Percentiles rank a stretch among this genome's conserved stretches.
Evolutionary conservation across 345 rosid species (phyloP).

Genomic region (Boechera stricta): DNA sequence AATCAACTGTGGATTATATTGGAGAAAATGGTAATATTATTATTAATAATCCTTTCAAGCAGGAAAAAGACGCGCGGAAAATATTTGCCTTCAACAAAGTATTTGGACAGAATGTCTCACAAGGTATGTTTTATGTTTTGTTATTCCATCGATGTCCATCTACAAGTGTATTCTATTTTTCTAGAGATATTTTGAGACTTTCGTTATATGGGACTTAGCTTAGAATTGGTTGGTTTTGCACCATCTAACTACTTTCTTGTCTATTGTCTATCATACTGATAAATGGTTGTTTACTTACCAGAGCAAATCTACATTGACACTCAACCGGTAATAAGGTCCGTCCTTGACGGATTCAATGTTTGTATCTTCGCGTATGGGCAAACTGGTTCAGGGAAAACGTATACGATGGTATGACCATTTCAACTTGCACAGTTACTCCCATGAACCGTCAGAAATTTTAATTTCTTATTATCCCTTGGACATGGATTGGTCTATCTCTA

Average conservation of each 20-base stretch:
- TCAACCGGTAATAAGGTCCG: conserved; percentile 82
- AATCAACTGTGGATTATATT: conserved; percentile 82
- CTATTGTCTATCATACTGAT: conserved; percentile 16
- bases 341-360: conserved; percentile 92
- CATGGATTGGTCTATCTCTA: background rate
- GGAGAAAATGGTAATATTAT: conserved; percentile 97
- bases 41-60: conserved; percentile 85
- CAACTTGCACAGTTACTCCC: background rate
- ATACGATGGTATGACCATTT: conserved; percentile 74
- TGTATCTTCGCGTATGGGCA: conserved; percentile 99
- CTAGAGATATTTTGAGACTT: background rate
- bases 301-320: conserved; percentile 88
- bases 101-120: conserved; percentile 71
- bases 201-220: background rate
- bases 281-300: conserved; percentile 39
- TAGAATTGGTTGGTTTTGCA: background rate
- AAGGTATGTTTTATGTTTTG: conserved; percentile 54
- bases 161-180: background rate
- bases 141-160: background rate
- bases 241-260: conserved; percentile 8
- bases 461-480: background rate
- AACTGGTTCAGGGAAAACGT: conserved; percentile 99
- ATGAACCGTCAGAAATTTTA: conserved; percentile 1
- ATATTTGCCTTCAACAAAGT: conserved; percentile 89
- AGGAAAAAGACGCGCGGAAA: conserved; percentile 87